Percentiles rank a stretch among this genome's conserved stretches.
Conservation (phyloP, 148 eudicot species). For the Talinum fruticosum region DNA sequence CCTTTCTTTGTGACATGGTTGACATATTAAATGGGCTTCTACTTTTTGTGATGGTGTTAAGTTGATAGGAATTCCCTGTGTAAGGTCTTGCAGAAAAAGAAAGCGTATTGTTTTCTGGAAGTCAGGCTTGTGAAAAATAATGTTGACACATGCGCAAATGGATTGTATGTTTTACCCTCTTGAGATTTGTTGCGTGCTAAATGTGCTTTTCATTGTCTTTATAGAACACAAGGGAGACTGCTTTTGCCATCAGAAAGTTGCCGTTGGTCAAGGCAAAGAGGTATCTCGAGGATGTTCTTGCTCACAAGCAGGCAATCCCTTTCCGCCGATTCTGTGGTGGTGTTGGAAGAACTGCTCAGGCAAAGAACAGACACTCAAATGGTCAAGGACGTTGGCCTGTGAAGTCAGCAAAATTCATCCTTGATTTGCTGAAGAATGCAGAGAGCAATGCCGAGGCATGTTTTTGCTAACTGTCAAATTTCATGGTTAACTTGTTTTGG, state of each 20-base stretch:
- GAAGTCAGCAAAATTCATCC: constrained; percentile 69
- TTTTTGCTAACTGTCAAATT: background rate
- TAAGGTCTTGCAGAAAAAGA: too few relatives aligned
- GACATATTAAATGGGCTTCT: too few relatives aligned
- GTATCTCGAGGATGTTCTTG: constrained; percentile 78
- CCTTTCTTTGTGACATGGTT: background rate
- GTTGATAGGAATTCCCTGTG: too few relatives aligned
- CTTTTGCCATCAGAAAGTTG: constrained; percentile 69
- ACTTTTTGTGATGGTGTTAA: too few relatives aligned
- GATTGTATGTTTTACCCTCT: background rate
- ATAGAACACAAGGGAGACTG: constrained; percentile 89
- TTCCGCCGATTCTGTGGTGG: constrained; percentile 92
- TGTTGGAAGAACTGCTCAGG: constrained; percentile 91
- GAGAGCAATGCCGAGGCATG: constrained; percentile 85
- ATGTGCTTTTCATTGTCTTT: background rate
- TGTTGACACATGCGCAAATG: background rate
- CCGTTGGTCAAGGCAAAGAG: constrained; percentile 72
- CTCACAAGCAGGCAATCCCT: constrained; percentile 89
- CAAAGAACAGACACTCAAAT: constrained; percentile 74
- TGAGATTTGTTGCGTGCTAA: background rate
- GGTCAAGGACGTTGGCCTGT: constrained; percentile 95
- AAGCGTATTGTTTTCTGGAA: too few relatives aligned
- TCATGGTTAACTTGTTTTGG: too few relatives aligned
- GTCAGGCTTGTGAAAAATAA: too few relatives aligned
- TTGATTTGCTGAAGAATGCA: constrained; percentile 84